Base-by-base conservation (phyloP, 768 basidiomycete genomes). In the Paxillus involutus region DNA sequence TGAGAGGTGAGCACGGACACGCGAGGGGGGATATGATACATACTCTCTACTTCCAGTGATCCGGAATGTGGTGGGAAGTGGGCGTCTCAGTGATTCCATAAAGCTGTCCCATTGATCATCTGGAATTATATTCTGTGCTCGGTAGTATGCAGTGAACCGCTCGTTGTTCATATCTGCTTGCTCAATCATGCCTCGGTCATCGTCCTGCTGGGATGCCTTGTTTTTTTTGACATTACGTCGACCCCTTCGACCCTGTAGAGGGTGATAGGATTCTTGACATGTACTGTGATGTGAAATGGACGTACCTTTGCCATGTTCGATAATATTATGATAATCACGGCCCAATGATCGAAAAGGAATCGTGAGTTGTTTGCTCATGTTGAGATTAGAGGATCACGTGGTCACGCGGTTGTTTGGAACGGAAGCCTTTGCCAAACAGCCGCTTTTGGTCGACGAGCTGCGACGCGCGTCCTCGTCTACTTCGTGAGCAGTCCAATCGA, bases 31-130 rank as follows among this genome's bases (percentile, higher is more conserved):
- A 49, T 50, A 36, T n/a, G n/a, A n/a, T 40, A n/a, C 77, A 53
- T 67, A 95, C 95, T 89, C 81, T 68, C 93, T 79, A 59, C 87
- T 92, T 0, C 94, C 92, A 0, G 94, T 87, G 16, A 99, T 86
- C 39, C 97, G 80, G 70, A 99, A 99, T 0, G 95, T 97, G 0
- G 93, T 96, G 4, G 97, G 97, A 39, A 98, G 75, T 36, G 91
- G 89, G 26, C 75, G 75, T 41, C 82, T 79, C 52, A 96, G 68
- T 1, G 80, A 69, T 6, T 81, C 77, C 59, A 94, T 71, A 55
- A 98, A 89, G 1, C 59, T 45, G 0, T 84, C 79, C 91, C 93
- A 98, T 68, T 98, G 91, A 2, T 83, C 80, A 0, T 86, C 84
- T 1, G 84, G 74, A 4, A 97, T 72, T 43, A 96, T 84, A 13